Evolutionary conservation across 768 basidiomycete species (phyloP), one percentile per base, ranked within the genome.

Genomic region (Stropharia rugosoannulata): DNA sequence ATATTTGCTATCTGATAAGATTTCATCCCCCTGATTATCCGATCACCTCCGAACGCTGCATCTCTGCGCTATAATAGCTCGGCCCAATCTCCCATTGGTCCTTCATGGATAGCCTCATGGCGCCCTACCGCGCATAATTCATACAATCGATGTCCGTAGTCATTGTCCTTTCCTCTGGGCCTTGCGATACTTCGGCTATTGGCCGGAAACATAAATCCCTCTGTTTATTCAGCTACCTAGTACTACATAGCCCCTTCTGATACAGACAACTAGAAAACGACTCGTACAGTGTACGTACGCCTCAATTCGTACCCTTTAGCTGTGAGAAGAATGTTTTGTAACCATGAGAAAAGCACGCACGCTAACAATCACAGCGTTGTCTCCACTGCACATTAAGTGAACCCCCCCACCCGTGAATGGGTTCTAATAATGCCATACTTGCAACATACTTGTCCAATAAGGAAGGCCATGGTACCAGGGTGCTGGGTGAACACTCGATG

Each of bases 361-460:
- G 62, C 80, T 74, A 38, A 85, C 80, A 3, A 83, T 66, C 47
- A 87, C 68, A 7, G 86, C 58, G 56, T 69, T 72, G 66, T 86
- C 84, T 64, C 84, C 83, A 58, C 75, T 79, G 70, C 84, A 80
- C 77, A 87, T 78, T 7, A 73, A 74, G 47, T 69, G 54, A 61
- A 59, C 65, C 42, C n/a, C n/a, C n/a, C n/a, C n/a, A n/a, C n/a
- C 57, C 63, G 19, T 36, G 47, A 35, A 66, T 40, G 39, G 65
- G 27, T 62, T 56, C 45, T 69, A 53, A 5, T 62, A 66, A 54
- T 67, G 69, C 16, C 77, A 63, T 35, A 22, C 25, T 43, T 12
- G 42, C 67, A 69, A 15, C 77, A 63, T 35, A n/a, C 37, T 43
- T 12, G 42, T 43, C 36, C 76, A 72, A 64, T 76, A 84, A 35